phyloP scores from a whole-genome alignment of 2,329 filamentous ascomycete species.

The Pseudogymnoascus sp. region DNA sequence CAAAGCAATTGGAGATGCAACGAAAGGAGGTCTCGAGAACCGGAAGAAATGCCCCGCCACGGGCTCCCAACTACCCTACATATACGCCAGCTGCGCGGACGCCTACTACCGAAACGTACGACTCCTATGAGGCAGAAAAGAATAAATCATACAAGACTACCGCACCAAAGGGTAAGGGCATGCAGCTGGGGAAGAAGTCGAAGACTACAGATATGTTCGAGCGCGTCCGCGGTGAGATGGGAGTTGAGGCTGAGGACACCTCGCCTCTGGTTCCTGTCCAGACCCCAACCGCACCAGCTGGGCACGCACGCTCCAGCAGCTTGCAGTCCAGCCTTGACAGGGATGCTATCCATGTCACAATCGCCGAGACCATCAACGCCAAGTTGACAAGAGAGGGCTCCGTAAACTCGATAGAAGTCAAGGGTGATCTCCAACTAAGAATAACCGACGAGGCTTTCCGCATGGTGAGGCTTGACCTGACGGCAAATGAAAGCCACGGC shows the following conservation, averaged over 20 bases:
- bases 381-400: slow-evolving; percentile 82
- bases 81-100: slow-evolving; percentile 76
- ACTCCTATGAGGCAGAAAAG: slow-evolving; percentile 94
- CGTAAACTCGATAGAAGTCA: slow-evolving; percentile 79
- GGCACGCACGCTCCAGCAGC: slow-evolving; percentile 46
- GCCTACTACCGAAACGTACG: slow-evolving; percentile 72
- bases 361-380: slow-evolving; percentile 85
- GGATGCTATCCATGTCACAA: slow-evolving; percentile 79
- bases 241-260: slow-evolving; percentile 71
- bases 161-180: slow-evolving; percentile 85
- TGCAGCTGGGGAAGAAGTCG: slow-evolving; percentile 98
- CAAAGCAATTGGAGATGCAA: slow-evolving; percentile 97
- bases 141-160: slow-evolving; percentile 70
- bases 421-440: slow-evolving; percentile 83
- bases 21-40: slow-evolving; percentile 87
- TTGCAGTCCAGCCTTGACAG: slow-evolving; percentile 64
- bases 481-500: slow-evolving; percentile 68
- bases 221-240: slow-evolving; percentile 83
- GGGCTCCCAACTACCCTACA: slow-evolving; percentile 77
- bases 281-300: slow-evolving; percentile 42
- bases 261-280: slow-evolving; percentile 56
- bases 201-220: slow-evolving; percentile 98
- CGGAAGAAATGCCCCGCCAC: slow-evolving; percentile 58
- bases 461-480: slow-evolving; percentile 80
- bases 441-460: slow-evolving; percentile 84